phyloP scores from a whole-genome alignment of 306 rosid genomes.

The Aeschynomene evenia region DNA sequence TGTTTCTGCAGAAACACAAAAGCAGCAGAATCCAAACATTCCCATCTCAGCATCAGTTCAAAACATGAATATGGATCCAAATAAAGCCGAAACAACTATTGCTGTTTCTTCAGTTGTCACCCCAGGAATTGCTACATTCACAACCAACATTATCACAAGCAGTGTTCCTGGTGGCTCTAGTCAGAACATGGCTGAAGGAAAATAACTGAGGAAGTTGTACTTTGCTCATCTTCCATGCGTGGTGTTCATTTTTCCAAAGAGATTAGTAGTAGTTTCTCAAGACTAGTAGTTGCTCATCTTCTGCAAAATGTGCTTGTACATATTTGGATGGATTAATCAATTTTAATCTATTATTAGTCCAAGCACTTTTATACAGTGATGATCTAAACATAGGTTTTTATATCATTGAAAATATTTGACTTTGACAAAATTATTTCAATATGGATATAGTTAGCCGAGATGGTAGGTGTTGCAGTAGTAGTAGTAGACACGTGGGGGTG shows the following conservation, averaged over 20 bases:
- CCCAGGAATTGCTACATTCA: constrained; percentile 21
- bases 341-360: background rate
- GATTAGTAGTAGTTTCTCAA: background rate
- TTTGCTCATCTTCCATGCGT: background rate
- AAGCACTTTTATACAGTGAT: too few species aligned
- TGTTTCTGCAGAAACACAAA: constrained; percentile 54
- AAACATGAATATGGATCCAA: constrained; percentile 39
- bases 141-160: constrained; percentile 25
- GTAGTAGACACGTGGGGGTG: too few species aligned
- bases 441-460: too few species aligned
- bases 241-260: constrained; percentile 27
- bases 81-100: constrained; percentile 42
- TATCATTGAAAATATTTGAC: too few species aligned
- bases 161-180: constrained; percentile 27
- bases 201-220: background rate
- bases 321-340: too few species aligned
- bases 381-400: too few species aligned
- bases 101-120: constrained; percentile 37
- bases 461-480: too few species aligned
- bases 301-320: background rate
- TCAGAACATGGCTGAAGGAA: constrained; percentile 42
- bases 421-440: too few species aligned
- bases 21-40: constrained; percentile 49
- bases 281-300: background rate
- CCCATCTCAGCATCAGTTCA: constrained; percentile 34